Evolutionary conservation across 176 grass and related monocot species (phyloP).

Genomic region (barley (Hordeum vulgare)): MorexV3_pseudomolecules_assembly NC_058520.1:53889754-53890253

Average conservation of each 20-base stretch:
- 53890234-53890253: background rate
- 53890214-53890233: background rate
- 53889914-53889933: background rate
- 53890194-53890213: background rate
- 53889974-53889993: background rate
- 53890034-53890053: slow-evolving; percentile 3
- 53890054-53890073: background rate
- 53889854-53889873: background rate
- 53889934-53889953: background rate
- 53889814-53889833: too few relatives aligned
- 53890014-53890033: background rate
- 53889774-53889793: too few relatives aligned
- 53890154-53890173: background rate
- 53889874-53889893: background rate
- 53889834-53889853: too few relatives aligned
- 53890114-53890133: background rate
- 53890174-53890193: background rate
- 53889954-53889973: background rate
- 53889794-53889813: too few relatives aligned
- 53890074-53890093: background rate
- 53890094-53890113: background rate
- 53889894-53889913: background rate
- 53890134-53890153: background rate
- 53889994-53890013: background rate
- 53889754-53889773: too few relatives aligned